Base-by-base conservation (phyloP, 2,329 filamentous ascomycete genomes). In the Tolypocladium guangdongense region DNA sequence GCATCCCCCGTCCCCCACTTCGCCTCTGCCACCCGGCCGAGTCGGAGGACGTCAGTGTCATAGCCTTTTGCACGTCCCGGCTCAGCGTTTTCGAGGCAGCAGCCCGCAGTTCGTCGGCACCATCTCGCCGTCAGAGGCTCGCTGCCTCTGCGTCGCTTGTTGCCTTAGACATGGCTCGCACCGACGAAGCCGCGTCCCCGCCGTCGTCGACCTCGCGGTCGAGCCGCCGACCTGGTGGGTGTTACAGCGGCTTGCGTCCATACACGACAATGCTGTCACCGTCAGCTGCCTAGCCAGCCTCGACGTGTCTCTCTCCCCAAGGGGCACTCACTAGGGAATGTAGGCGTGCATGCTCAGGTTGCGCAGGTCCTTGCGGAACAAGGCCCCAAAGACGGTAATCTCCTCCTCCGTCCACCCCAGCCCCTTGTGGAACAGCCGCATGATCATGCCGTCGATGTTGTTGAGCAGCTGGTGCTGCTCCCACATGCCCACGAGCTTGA, bases 401-500 rank as follows among this genome's bases (percentile, higher is more conserved):
- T 69, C 63, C 11, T 61, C 59, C 37, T 57, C 56, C 0, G 58
- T 58, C 68, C 67, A 69, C 8, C 62, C 62, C 32, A 67, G 57
- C 2, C 57, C 59, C 36, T 66, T 62, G 6, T 67, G 67, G 54
- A 68, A 65, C 22, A 69, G 54, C 5, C 63, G 62, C 56, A 70
- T 61, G 18, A 58, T 62, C 53, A 68, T 58, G 12, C 59, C 67
- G 45, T 67, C 62, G n/a, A 66, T 48, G 39, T 60, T 57, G 41
- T 56, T 53, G 45, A 56, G 54, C 51, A 61, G 46, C 35, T 60
- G 60, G 49, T 58, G 52, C 52, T 60, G 59, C 51, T 60, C 57
- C 59, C 59, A 58, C 48, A 51, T 54, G 57, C 76, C 77, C 14
- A 78, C 60, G 53, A 78, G 71, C 61, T 79, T 81, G 49, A 76